Evolutionary conservation across 2,329 filamentous ascomycete species (phyloP).

Genomic region (Ophiosphaerella korrae): DNA sequence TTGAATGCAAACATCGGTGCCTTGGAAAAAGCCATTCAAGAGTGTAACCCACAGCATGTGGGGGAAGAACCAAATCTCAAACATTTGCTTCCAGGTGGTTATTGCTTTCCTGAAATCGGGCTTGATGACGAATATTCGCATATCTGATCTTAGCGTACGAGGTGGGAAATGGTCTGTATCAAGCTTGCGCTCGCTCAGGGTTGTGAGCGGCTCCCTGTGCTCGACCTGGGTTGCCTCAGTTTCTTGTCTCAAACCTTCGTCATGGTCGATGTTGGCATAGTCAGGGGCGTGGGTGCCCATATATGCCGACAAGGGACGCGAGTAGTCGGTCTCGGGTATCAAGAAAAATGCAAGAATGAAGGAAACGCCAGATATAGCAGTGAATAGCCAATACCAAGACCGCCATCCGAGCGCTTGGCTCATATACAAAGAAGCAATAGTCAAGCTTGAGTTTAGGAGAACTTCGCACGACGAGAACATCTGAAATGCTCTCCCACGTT

Average conservation of each 20-base stretch:
- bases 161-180: slow-evolving; percentile 3
- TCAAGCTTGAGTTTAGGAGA: slow-evolving; percentile 9
- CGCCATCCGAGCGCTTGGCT: slow-evolving; percentile 8
- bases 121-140: slow-evolving; percentile 9
- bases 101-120: slow-evolving; percentile 4
- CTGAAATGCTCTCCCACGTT: slow-evolving; percentile 11
- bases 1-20: slow-evolving; percentile 7
- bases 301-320: slow-evolving; percentile 8
- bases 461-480: slow-evolving; percentile 9
- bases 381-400: slow-evolving; percentile 7
- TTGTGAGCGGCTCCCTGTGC: slow-evolving; percentile 3
- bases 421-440: slow-evolving; percentile 11
- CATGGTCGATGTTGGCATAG: slow-evolving; percentile 3
- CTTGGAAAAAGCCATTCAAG: slow-evolving; percentile 14
- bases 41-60: slow-evolving; percentile 13
- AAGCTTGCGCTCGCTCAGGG: slow-evolving; percentile 5
- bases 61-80: slow-evolving; percentile 11
- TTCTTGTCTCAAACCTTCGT: background rate
- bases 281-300: slow-evolving; percentile 6
- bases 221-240: background rate
- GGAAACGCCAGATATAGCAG: slow-evolving; percentile 6
- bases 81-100: slow-evolving; percentile 13
- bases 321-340: slow-evolving; percentile 10
- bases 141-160: slow-evolving; percentile 5
- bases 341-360: slow-evolving; percentile 11